phyloP scores from a whole-genome alignment of 495 filamentous ascomycete genomes.

The Saxispiralis lemnorum region DNA sequence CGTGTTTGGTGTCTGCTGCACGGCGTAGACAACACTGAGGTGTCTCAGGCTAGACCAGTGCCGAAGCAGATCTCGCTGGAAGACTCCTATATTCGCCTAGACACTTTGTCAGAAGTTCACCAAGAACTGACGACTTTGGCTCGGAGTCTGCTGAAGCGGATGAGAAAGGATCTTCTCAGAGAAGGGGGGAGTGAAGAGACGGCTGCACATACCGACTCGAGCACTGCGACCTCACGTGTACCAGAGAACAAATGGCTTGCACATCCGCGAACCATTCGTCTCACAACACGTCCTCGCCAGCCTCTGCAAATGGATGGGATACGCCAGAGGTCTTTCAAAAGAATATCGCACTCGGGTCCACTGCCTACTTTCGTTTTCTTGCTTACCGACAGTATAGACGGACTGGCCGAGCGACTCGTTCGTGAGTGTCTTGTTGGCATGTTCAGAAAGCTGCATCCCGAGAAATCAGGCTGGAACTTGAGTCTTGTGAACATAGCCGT shows the following conservation, averaged over 20 bases:
- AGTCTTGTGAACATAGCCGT: conserved; percentile 74
- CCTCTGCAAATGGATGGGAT: conserved; percentile 35
- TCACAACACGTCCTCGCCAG: conserved; percentile 55
- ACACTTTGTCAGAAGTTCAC: conserved; percentile 40
- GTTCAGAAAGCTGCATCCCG: conserved; percentile 57
- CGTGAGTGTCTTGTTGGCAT: conserved; percentile 45
- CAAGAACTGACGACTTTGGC: conserved; percentile 46
- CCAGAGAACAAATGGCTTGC: conserved; percentile 41
- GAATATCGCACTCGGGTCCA: conserved; percentile 50
- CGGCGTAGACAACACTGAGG: conserved; percentile 46
- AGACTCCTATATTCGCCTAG: conserved; percentile 61
- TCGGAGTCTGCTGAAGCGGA: conserved; percentile 54
- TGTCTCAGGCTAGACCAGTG: conserved; percentile 50
- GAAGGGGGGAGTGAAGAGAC: conserved; percentile 4
- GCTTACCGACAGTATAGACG: conserved; percentile 36
- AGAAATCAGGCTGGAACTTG: conserved; percentile 54
- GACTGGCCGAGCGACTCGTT: conserved; percentile 50
- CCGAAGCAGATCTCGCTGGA: conserved; percentile 90
- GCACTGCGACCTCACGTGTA: neutral
- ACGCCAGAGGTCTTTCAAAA: conserved; percentile 34
- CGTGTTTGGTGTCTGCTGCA: conserved; percentile 46
- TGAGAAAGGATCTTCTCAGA: conserved; percentile 49
- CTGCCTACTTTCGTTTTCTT: conserved; percentile 54
- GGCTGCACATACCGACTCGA: neutral
- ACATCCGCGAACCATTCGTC: conserved; percentile 50